Evolutionary conservation across 805 yeast genomes (phyloP).

Genomic region (Candida chilensis): DNA sequence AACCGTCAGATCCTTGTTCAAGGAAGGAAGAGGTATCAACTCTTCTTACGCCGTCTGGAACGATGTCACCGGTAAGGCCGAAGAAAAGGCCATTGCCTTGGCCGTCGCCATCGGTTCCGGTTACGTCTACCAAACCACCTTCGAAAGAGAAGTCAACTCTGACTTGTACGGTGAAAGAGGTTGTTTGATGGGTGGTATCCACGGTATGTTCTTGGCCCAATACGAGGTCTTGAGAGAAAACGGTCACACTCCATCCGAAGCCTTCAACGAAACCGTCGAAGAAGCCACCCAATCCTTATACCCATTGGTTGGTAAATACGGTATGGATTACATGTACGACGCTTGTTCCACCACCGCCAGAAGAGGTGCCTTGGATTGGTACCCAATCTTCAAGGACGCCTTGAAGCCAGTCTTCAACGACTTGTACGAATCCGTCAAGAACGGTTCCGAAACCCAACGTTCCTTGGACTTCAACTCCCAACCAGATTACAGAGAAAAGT

Average conservation of each 20-base stretch:
- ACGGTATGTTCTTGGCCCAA: slow-evolving; percentile 99
- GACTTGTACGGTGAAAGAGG: slow-evolving; percentile 99
- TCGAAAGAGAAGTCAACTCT: slow-evolving; percentile 98
- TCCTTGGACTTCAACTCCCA: slow-evolving; percentile 98
- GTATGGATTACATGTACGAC: slow-evolving; percentile 99
- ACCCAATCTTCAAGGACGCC: slow-evolving; percentile 97
- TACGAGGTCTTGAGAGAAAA: slow-evolving; percentile 99
- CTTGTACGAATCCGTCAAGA: slow-evolving; percentile 88
- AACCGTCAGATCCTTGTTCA: slow-evolving; percentile 98
- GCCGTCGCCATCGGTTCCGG: slow-evolving; percentile 99
- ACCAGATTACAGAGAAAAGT: slow-evolving; percentile 93
- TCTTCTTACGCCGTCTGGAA: slow-evolving; percentile 99
- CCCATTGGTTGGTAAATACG: slow-evolving; percentile 98
- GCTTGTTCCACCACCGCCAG: slow-evolving; percentile 99
- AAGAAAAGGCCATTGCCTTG: slow-evolving; percentile 96
- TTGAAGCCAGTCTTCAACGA: slow-evolving; percentile 97
- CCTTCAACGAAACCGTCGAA: slow-evolving; percentile 99
- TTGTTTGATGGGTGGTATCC: slow-evolving; percentile 99
- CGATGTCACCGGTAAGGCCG: slow-evolving; percentile 98
- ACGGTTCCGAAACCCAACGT: slow-evolving; percentile 96
- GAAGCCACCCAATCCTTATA: slow-evolving; percentile 99
- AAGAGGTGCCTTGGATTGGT: slow-evolving; percentile 99
- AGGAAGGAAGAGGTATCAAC: slow-evolving; percentile 99
- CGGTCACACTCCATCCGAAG: slow-evolving; percentile 99
- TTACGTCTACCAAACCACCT: slow-evolving; percentile 99